Conservation (phyloP, 2,329 filamentous ascomycete species). For the Pseudofabraea citricarpa region DNA sequence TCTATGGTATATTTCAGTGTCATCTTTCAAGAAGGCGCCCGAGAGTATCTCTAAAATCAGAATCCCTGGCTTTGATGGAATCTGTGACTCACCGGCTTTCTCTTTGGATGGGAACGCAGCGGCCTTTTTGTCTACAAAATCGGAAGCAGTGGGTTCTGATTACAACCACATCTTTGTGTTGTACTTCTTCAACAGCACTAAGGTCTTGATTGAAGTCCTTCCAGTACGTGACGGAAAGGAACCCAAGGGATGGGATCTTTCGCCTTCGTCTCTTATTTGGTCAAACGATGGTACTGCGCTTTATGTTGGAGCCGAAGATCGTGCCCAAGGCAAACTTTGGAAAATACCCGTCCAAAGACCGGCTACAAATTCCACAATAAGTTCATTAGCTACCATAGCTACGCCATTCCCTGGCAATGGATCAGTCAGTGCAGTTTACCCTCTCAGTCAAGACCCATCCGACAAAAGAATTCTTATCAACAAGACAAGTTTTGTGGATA, state of each 20-base stretch:
- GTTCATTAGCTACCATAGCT: neutral
- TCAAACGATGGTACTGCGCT: neutral
- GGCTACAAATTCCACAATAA: neutral
- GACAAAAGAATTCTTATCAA: neutral
- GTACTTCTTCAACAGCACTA: neutral
- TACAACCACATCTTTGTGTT: neutral
- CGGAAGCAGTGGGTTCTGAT: neutral
- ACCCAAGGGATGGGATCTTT: neutral
- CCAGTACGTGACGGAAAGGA: neutral
- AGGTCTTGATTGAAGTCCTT: neutral
- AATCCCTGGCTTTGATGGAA: neutral
- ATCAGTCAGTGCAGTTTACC: neutral
- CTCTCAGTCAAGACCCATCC: neutral
- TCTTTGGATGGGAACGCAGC: neutral
- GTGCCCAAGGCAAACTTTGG: neutral
- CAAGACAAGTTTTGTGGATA: neutral
- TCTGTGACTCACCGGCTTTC: neutral
- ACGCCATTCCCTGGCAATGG: neutral
- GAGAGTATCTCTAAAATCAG: neutral
- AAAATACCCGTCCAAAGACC: neutral
- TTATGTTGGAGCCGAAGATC: neutral
- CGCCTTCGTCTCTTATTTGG: neutral
- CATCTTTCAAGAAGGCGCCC: neutral
- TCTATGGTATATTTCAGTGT: neutral
- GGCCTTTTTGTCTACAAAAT: neutral